Base-by-base conservation (phyloP, 2,329 filamentous ascomycete species). In the Neofusicoccum parvum region DNA sequence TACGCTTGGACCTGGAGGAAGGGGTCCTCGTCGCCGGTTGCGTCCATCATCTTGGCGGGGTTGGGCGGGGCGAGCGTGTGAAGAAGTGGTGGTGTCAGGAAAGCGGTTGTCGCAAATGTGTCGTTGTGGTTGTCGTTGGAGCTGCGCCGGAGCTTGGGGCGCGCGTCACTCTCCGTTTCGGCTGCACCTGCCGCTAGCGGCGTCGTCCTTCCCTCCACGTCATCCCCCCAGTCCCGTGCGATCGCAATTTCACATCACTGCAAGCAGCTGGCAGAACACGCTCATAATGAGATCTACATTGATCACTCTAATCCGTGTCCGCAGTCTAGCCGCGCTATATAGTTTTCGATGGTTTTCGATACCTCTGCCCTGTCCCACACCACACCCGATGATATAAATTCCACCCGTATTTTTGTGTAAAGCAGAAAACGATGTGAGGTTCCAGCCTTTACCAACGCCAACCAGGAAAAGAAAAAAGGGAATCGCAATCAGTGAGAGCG, bases 1-100 rank as follows among this genome's bases (percentile, higher is more conserved):
- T 72, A 80, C 78, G 80, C 77, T 71, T 84, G 82, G 43, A 83
- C 82, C 69, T 82, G 80, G 67, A 82, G 75, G 72, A 84, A 84
- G 36, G 82, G 82, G 69, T 84, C 82, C 68, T 81, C 75, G 36
- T 78, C 73, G 49, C 72, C 74, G 17, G 76, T 68, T 20, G 74
- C 74, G 53, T 74, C 72, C 75, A 78, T 78, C 74, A 77, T 79
- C 2, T 63, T 74, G 69, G 45, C 23, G 36, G 53, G 5, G 23
- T 17, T 17, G 45, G 23, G 36, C 9, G 17, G n/a, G 11, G 37
- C 12, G 9, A 41, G n/a, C 34, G 12, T 20, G 53, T 56, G n/a
- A 43, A 43, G 12, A 23, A 23, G 54, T n/a, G 36, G 41, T 32
- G 14, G 27, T 45, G 14, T 9, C 14, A 17, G 48, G 14, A 20